A percentile compares a stretch with the other conserved stretches of the same genome.
phyloP scores from a whole-genome alignment of 352 stramenopile genomes.

The Sclerospora graminicola region DNA sequence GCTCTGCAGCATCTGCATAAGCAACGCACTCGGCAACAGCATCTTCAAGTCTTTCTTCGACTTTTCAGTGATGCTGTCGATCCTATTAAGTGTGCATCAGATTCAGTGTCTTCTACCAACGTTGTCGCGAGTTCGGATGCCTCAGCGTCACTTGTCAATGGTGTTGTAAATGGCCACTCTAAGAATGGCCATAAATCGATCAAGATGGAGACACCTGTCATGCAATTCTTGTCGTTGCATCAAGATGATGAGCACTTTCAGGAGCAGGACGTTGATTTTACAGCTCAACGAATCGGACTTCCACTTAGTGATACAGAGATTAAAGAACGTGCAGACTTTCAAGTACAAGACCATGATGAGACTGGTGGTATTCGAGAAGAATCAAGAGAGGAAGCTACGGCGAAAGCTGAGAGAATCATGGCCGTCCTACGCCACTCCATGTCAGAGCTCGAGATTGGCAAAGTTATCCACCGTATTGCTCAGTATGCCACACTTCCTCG shows the following conservation, averaged over 20 bases:
- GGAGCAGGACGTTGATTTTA: constrained; percentile 48
- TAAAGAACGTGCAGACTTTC: constrained; percentile 25
- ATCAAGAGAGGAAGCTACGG: constrained; percentile 41
- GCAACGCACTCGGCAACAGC: constrained; percentile 8
- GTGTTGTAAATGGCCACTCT: constrained; percentile 9
- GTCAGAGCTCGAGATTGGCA: constrained; percentile 74
- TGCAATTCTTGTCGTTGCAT: constrained; percentile 23
- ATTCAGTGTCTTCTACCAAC: not conserved
- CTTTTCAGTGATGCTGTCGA: constrained; percentile 36
- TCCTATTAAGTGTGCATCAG: constrained; percentile 10
- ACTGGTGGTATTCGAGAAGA: constrained; percentile 62
- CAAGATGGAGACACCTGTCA: constrained; percentile 1
- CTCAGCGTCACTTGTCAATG: constrained; percentile 6
- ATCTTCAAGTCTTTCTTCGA: constrained; percentile 24
- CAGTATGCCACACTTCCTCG: constrained; percentile 70
- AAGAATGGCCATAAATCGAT: constrained; percentile 2
- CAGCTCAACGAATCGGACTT: constrained; percentile 64
- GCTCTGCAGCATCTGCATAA: constrained; percentile 26
- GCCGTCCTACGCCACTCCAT: constrained; percentile 73
- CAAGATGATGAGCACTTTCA: constrained; percentile 18
- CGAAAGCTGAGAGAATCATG: constrained; percentile 70
- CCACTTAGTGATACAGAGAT: constrained; percentile 30
- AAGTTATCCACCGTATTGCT: constrained; percentile 69
- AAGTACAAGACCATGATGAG: constrained; percentile 18
- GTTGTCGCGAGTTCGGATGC: not conserved